Percentiles rank a stretch among this genome's conserved stretches.
Conservation (phyloP, 2,329 filamentous ascomycete genomes). For the Akanthomyces dipterigenus region DNA sequence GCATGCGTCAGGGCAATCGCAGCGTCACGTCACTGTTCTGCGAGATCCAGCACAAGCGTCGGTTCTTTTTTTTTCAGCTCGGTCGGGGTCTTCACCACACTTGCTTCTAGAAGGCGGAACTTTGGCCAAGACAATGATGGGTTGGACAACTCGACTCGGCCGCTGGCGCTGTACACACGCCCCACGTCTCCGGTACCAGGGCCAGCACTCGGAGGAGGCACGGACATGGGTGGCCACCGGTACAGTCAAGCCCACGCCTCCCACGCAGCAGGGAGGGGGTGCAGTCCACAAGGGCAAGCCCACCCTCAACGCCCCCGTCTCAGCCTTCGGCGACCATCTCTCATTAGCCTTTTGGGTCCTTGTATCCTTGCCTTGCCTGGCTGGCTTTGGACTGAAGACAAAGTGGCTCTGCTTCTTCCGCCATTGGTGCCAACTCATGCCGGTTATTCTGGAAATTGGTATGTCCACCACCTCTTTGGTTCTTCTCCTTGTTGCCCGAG, state of each 20-base stretch:
- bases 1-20: conserved; percentile 3
- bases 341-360: neutral
- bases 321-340: conserved; percentile 8
- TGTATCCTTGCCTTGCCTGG: neutral
- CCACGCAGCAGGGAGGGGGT: neutral
- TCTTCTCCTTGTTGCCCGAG: neutral
- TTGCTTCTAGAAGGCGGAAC: conserved; percentile 13
- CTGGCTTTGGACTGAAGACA: neutral
- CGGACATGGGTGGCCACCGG: neutral
- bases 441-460: neutral
- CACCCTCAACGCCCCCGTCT: conserved; percentile 8
- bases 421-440: conserved; percentile 6
- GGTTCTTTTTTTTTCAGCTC: conserved; percentile 10
- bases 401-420: conserved; percentile 7
- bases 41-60: conserved; percentile 2
- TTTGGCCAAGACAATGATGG: conserved; percentile 3
- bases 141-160: neutral
- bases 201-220: neutral
- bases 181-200: too few species aligned
- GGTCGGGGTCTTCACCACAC: conserved; percentile 7
- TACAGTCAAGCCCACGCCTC: neutral
- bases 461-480: neutral
- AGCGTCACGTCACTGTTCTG: conserved; percentile 1
- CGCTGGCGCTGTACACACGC: neutral
- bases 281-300: neutral